Conservation (phyloP, 2,329 filamentous ascomycete species). For the Penicillium aurantiogriseum region DNA sequence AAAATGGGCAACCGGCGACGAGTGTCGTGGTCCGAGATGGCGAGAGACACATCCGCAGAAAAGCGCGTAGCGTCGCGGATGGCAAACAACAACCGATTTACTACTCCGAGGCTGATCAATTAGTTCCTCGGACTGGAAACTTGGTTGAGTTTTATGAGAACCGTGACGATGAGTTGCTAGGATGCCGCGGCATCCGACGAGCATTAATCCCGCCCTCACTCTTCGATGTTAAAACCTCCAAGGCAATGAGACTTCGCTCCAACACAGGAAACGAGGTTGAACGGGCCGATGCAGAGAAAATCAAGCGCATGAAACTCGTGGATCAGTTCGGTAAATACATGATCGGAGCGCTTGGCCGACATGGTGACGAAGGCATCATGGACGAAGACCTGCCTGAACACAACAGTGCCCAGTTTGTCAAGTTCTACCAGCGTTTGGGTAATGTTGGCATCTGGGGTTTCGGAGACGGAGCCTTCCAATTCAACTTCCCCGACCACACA, state of each 20-base stretch:
- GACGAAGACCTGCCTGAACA: slow-evolving; percentile 28
- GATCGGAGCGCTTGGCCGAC: slow-evolving; percentile 48
- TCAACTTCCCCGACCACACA: slow-evolving; percentile 55
- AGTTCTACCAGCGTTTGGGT: slow-evolving; percentile 52
- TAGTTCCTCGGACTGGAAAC: slow-evolving; percentile 44
- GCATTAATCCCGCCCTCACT: slow-evolving; percentile 41
- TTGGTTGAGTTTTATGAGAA: slow-evolving; percentile 52
- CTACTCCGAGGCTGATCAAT: slow-evolving; percentile 45
- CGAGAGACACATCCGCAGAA: slow-evolving; percentile 47
- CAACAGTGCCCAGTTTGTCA: slow-evolving; percentile 44
- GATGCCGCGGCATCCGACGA: slow-evolving; percentile 41
- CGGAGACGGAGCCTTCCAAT: slow-evolving; percentile 50
- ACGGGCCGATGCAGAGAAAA: slow-evolving; percentile 47
- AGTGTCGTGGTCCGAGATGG: slow-evolving; percentile 49
- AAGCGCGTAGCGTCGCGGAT: slow-evolving; percentile 41
- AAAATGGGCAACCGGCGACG: slow-evolving; percentile 44
- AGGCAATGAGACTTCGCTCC: slow-evolving; percentile 35
- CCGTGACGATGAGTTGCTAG: slow-evolving; percentile 32
- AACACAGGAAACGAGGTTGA: slow-evolving; percentile 34
- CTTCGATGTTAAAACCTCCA: slow-evolving; percentile 40
- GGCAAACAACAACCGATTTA: slow-evolving; percentile 24
- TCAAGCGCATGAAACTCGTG: slow-evolving; percentile 49
- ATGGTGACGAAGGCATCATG: slow-evolving; percentile 36
- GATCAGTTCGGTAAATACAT: slow-evolving; percentile 55
- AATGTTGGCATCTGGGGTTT: slow-evolving; percentile 56